These are phyloP conservation scores for Chytriomyces sp. DNA, from an alignment of 192 early-diverging fungal species.

Conservation along the genomic window DNA sequence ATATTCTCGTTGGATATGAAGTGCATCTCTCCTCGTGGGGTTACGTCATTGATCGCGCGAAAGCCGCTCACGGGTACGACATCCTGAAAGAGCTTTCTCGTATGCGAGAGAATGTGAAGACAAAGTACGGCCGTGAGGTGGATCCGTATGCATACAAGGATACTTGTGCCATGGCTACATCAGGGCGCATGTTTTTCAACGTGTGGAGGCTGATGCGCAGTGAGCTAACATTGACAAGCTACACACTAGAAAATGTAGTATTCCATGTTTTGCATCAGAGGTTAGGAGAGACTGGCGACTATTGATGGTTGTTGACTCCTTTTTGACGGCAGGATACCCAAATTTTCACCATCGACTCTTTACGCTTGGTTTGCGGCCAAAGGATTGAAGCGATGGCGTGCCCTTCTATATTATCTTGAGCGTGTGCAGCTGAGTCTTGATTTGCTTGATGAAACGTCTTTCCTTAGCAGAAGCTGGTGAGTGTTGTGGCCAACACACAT, in stretches of 20 bases:
- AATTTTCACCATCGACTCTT: conserved; percentile 60
- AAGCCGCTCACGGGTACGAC: conserved; percentile 41
- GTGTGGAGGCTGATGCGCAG: conserved; percentile 84
- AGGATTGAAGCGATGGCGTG: conserved; percentile 55
- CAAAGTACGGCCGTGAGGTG: conserved; percentile 42
- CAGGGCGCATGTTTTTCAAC: conserved; percentile 84
- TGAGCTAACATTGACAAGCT: conserved; percentile 76
- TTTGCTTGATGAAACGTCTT: conserved; percentile 70
- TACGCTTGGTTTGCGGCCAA: conserved; percentile 68
- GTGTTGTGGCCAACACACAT: neutral
- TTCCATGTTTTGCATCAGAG: conserved; percentile 72
- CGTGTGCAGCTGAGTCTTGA: conserved; percentile 67
- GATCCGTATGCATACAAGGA: conserved; percentile 65
- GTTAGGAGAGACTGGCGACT: conserved; percentile 38
- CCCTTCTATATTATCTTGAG: conserved; percentile 67
- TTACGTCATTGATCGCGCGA: conserved; percentile 70
- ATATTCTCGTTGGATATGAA: conserved; percentile 87
- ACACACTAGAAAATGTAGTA: conserved; percentile 75
- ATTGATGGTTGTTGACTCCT: neutral
- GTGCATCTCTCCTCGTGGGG: conserved; percentile 88
- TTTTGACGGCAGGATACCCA: conserved; percentile 56
- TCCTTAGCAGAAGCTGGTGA: conserved; percentile 65
- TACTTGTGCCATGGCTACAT: conserved; percentile 61
- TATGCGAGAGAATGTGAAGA: conserved; percentile 39
- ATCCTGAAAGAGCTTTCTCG: conserved; percentile 54